Evolutionary conservation across 495 filamentous ascomycete genomes (phyloP), one percentile per base, ranked within the genome.

Genomic region (Halenospora varia): DNA sequence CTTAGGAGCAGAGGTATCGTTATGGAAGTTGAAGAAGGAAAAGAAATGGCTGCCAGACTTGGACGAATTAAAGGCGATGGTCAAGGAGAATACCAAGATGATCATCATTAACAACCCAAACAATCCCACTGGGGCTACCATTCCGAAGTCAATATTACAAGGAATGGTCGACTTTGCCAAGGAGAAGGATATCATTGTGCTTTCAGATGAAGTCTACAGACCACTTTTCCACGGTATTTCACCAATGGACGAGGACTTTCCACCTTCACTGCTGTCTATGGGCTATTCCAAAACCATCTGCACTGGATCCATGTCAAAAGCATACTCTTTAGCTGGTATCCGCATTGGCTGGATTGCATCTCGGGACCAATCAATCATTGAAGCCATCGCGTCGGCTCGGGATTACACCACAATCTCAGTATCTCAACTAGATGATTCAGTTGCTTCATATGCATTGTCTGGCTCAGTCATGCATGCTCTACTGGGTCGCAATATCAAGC

Each of bases 331-430:
- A 8, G 92, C 91, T 0, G 92, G 92, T 10, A 82, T 96, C 48
- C 82, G 92, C 0, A 71, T 91, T 2, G 91, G 92, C 29, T 96
- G 92, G 91, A 75, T 94, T 55, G 90, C 88, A 2, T 86, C 85
- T 23, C 80, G 86, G 1, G 78, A 84, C 69, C 60, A 65, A 4
- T 71, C 73, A 0, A 73, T 96, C 51, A 79, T 94, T 46, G 81
- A 88, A 51, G 72, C 78, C n/a, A 77, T 85, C 44, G 83, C 86
- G 3, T 61, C 71, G 4, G 83, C 86, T 1, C 77, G 92, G 19
- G 83, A 96, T 68, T 96, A 92, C 75, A 94, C 90, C 2, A 89
- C 86, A 10, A 96, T 95, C 62, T 88, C 87, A 23, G 90, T 96
- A 0, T 86, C 84, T 39, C 87, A 89, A 70, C 73, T 96, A 15